phyloP scores from a whole-genome alignment of 164 flowering plant genomes.

The Akebia trifoliata region DNA sequence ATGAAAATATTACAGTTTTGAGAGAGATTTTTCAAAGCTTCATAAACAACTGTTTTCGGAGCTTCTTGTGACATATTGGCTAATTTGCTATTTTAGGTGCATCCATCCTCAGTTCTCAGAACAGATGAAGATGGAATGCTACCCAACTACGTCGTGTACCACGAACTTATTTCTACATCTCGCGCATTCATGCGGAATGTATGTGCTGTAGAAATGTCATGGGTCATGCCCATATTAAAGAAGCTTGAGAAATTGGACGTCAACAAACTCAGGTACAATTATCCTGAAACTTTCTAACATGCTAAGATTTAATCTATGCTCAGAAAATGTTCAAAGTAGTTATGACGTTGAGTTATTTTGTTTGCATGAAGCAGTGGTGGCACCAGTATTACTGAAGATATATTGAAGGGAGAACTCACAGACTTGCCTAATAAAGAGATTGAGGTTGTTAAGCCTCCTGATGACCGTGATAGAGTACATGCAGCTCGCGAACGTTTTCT shows the following conservation, averaged over 20 bases:
- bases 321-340: background rate
- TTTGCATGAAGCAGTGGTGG: conserved; percentile 47
- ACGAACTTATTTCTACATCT: conserved; percentile 61
- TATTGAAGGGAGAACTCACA: conserved; percentile 17
- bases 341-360: conserved; percentile 5
- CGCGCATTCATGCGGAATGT: conserved; percentile 73
- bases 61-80: no score
- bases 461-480: conserved; percentile 50
- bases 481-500: conserved; percentile 60
- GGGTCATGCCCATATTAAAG: conserved; percentile 62
- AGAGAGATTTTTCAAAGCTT: background rate
- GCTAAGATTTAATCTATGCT: background rate
- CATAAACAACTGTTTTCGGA: background rate
- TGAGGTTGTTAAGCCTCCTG: conserved; percentile 20
- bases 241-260: conserved; percentile 69
- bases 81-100: conserved; percentile 49
- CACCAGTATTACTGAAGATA: conserved; percentile 18
- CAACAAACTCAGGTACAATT: conserved; percentile 58
- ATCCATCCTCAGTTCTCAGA: conserved; percentile 75
- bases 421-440: conserved; percentile 29
- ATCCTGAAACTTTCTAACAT: background rate
- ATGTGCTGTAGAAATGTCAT: conserved; percentile 61
- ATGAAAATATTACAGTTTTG: background rate
- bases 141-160: conserved; percentile 65
- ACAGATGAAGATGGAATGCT: conserved; percentile 75